A percentile compares a stretch with the other conserved stretches of the same genome.
These are phyloP conservation scores for Acer negundo DNA, from an alignment of 345 rosid species.

Conservation along the genomic window DNA sequence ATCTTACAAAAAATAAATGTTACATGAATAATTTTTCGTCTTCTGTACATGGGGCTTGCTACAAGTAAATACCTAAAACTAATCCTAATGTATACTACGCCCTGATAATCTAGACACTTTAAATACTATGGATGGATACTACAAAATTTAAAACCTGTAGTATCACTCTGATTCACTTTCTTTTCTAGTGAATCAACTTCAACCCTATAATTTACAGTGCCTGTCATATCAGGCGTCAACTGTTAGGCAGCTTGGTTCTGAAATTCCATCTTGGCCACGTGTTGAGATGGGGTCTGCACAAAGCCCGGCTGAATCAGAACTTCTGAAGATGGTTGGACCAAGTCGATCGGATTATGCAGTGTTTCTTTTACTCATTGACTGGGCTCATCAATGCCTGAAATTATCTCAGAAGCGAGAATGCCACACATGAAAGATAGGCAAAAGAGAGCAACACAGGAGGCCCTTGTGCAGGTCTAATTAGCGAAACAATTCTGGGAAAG, in stretches of 20 bases:
- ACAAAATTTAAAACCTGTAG: conserved; percentile 9
- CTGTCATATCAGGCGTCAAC: background rate
- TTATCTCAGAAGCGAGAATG: background rate
- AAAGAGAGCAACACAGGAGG: background rate
- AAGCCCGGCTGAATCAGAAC: background rate
- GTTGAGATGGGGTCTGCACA: background rate
- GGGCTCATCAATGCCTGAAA: background rate
- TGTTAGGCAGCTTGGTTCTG: background rate
- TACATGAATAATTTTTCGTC: background rate
- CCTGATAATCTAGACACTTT: background rate
- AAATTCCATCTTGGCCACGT: background rate
- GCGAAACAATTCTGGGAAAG: conserved; percentile 71
- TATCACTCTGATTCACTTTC: conserved; percentile 8
- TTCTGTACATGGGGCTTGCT: background rate
- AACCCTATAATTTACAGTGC: background rate
- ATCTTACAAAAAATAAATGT: background rate
- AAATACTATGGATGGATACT: conserved; percentile 7
- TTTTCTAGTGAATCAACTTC: background rate
- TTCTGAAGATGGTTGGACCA: background rate
- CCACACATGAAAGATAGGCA: background rate
- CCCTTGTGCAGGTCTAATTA: conserved; percentile 26
- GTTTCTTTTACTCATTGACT: background rate
- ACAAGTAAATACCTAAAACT: background rate
- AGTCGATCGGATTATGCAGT: background rate
- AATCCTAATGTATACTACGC: background rate